Percentiles rank a stretch among this genome's conserved stretches.
These are phyloP conservation scores for Pythium plurisporium DNA, from an alignment of 352 stramenopile species.

Conservation along the genomic window DNA sequence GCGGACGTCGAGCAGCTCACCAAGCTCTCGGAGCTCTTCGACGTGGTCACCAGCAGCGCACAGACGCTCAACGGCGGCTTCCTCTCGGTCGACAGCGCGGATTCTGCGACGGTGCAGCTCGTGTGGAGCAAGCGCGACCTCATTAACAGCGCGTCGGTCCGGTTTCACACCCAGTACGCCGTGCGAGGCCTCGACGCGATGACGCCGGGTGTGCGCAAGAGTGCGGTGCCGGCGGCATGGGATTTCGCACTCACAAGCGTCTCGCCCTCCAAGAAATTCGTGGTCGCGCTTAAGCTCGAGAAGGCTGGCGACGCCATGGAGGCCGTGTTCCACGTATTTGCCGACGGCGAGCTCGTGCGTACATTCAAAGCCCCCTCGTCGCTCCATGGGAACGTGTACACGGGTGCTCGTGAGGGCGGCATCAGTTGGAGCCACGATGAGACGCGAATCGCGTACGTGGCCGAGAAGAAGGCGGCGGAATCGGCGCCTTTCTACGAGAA, in stretches of 20 bases:
- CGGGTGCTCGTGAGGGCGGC: conserved; percentile 64
- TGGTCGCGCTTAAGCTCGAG: conserved; percentile 56
- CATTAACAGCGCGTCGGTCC: conserved; percentile 45
- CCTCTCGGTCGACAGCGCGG: conserved; percentile 28
- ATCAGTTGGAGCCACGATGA: conserved; percentile 79
- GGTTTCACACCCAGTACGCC: conserved; percentile 55
- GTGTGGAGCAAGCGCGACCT: conserved; percentile 61
- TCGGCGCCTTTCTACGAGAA: conserved; percentile 53
- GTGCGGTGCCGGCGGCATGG: conserved; percentile 36
- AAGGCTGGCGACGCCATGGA: conserved; percentile 29
- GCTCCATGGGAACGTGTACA: conserved; percentile 66
- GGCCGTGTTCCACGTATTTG: conserved; percentile 54
- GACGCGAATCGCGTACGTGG: conserved; percentile 64
- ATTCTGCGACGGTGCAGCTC: conserved; percentile 38
- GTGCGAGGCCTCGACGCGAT: conserved; percentile 21
- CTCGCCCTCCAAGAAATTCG: conserved; percentile 42
- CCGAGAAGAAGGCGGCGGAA: conserved; percentile 55
- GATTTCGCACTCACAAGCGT: conserved; percentile 48
- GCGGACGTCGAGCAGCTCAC: conserved; percentile 19
- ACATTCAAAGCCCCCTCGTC: conserved; percentile 65
- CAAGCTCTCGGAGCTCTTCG: conserved; percentile 41
- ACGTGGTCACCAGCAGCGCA: conserved; percentile 37
- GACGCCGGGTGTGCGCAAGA: conserved; percentile 26
- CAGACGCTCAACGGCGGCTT: conserved; percentile 49
- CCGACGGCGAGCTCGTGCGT: conserved; percentile 29